Conservation (phyloP, 139 green algal genomes). For the Gonium pectorale region DNA sequence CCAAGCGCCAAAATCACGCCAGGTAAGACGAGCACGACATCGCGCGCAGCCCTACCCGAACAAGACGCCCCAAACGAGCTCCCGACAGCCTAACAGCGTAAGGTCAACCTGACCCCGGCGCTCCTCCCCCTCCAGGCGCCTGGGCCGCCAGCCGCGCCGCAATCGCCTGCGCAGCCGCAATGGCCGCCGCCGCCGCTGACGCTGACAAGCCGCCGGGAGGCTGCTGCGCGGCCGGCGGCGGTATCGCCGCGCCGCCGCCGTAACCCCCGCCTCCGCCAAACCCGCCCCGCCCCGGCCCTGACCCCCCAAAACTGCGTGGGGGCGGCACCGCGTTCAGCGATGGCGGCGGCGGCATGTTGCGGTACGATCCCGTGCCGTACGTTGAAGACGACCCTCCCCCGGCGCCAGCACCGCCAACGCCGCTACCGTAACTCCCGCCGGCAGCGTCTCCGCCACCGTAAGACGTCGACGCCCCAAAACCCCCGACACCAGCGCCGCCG, state of each 20-base stretch:
- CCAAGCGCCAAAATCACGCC: too few relatives aligned
- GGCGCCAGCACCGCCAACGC: neutral
- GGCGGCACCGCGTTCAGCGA: constrained; percentile 27
- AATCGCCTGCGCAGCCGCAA: constrained; percentile 65
- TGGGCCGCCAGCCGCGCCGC: constrained; percentile 65
- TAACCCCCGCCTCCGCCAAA: neutral
- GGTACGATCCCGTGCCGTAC: constrained; percentile 13
- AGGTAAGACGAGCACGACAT: too few relatives aligned
- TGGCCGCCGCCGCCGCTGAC: constrained; percentile 39
- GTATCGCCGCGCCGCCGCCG: neutral
- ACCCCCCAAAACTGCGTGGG: neutral
- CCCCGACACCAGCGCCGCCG: neutral
- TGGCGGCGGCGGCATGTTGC: constrained; percentile 37
- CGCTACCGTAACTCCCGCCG: neutral
- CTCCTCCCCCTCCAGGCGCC: neutral
- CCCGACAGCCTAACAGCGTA: too few relatives aligned
- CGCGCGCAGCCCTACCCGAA: too few relatives aligned
- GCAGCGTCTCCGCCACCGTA: constrained; percentile 4
- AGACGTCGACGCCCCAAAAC: neutral
- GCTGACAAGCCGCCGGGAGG: constrained; percentile 7
- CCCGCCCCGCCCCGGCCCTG: constrained; percentile 37
- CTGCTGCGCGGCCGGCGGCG: neutral
- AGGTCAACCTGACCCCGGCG: too few relatives aligned
- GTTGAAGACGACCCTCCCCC: neutral
- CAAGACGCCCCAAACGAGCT: too few relatives aligned